Evolutionary conservation across 2,329 filamentous ascomycete species (phyloP), one percentile per base, ranked within the genome.

Genomic region (Coleophoma eucalyptorum): DNA sequence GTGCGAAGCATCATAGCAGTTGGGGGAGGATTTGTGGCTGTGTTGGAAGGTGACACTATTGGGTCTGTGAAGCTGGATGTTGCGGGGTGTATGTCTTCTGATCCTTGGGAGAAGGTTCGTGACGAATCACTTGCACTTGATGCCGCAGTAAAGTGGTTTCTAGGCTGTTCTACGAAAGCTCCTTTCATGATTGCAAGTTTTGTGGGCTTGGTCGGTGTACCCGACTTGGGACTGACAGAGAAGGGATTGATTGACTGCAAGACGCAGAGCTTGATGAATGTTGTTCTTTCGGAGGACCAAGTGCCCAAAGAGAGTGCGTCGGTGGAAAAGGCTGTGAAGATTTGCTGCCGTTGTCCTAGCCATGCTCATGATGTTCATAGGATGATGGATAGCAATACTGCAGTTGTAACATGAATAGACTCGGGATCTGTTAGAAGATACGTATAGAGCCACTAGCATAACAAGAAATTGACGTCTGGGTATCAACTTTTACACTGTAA

Each of bases 171-270:
- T 10, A 55, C 60, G 40, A 55, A 56, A 10, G 53, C 53, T 5
- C 59, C 55, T 11, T 62, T 60, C 38, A 51, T 62, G 54, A 61
- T 62, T 43, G 59, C 58, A 20, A 62, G 58, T 34, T 61, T 61
- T 41, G 51, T 62, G n/a, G 59, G 57, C 13, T 43, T 59, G 15
- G 43, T 51, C 8, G 52, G 46, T 12, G 55, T 53, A 2, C 57
- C 58, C 8, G 57, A 60, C 46, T 42, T 61, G 11, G 56, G 58
- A 11, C 42, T 61, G 26, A 60, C 57, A 8, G 57, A 61, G 43
- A 33, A 52, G 38, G 57, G 58, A 16, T 46, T 57, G 48, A 46
- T 57, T 15, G 52, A 53, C 21, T 53, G 50, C n/a, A 52, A 53
- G 37, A 51, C 48, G 21, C 50, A 57, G 43, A 48, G 40, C 5